Conservation (phyloP, 2,329 filamentous ascomycete species). For the Westerdykella aurantiaca region DNA sequence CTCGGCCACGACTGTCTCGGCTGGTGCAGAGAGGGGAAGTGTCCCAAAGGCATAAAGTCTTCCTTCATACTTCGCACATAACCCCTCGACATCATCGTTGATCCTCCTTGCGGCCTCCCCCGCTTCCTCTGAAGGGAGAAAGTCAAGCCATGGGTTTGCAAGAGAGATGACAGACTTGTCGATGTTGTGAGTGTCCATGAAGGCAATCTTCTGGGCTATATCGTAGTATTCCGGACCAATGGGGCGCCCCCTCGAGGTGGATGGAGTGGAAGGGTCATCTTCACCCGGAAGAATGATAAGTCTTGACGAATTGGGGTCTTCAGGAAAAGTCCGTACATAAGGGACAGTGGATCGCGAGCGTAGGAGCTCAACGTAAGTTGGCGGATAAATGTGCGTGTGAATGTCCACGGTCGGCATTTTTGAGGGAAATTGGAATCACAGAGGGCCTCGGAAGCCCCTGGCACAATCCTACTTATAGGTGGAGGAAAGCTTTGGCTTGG, state of each 20-base stretch:
- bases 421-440: neutral
- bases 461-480: too few relatives aligned
- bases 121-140: slow-evolving; percentile 59
- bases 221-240: slow-evolving; percentile 80
- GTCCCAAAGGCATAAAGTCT: slow-evolving; percentile 78
- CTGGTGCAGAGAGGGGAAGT: slow-evolving; percentile 66
- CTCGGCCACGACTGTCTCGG: slow-evolving; percentile 56
- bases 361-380: slow-evolving; percentile 54
- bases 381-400: slow-evolving; percentile 60
- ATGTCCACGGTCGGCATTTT: slow-evolving; percentile 50
- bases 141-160: slow-evolving; percentile 93
- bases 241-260: slow-evolving; percentile 64
- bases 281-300: slow-evolving; percentile 60
- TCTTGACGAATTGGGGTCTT: slow-evolving; percentile 51
- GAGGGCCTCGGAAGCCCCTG: too few relatives aligned
- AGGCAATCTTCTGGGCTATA: slow-evolving; percentile 70
- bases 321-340: slow-evolving; percentile 61
- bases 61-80: slow-evolving; percentile 61
- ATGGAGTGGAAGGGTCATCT: slow-evolving; percentile 48
- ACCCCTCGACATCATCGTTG: slow-evolving; percentile 70
- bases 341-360: slow-evolving; percentile 58
- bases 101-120: slow-evolving; percentile 59
- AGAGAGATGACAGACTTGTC: slow-evolving; percentile 79
- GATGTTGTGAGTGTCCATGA: slow-evolving; percentile 83
- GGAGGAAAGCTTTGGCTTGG: too few relatives aligned